Evolutionary conservation across 148 eudicot species (phyloP), one percentile per base, ranked within the genome.

Genomic region (Silene latifolia): DNA sequence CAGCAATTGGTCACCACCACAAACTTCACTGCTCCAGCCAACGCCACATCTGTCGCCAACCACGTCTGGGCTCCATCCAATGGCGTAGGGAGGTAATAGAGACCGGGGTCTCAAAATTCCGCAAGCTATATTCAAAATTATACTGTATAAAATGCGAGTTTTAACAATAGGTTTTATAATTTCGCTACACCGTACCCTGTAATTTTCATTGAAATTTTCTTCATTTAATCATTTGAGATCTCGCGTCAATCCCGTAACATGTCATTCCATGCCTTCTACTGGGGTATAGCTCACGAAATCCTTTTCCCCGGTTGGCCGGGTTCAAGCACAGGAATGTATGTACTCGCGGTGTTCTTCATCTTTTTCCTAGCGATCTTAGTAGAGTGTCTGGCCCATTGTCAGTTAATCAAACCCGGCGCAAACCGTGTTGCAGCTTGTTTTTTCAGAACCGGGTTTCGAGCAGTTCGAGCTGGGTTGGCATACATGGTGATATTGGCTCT

Each of bases 251-350:
- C 17, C 17, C 5, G 56, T 62, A 71, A 15, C 15, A 63, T 72
- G 71, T 63, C 47, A 21, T 39, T 66, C 66, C 91, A 88, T 78
- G 71, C 92, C 14, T 88, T 92, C 73, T 92, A 85, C 69, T 92
- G 97, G 97, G 84, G 97, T 13, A 87, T 78, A 66, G 79, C 87
- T 13, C 76, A 85, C 58, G 77, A 85, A 53, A 56, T 92, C 63
- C 80, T 90, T 14, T 92, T 92, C 81, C 69, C 85, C 14, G 88
- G 90, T 8, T 92, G 97, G 94, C 97, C 97, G 51, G 91, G 89
- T 21, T 74, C 77, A 4, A 85, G 83, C 79, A 18, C 86, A 13
- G 87, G 63, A 67, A 92, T 92, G 97, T 92, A 92, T 57, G 86
- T 78, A 0, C 21, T 90, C 10, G 86, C 87, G 5, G 75, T 92